These are phyloP conservation scores for Blastocrithidia nonstop DNA, from an alignment of 208 protist species.

Conservation along the genomic window DNA sequence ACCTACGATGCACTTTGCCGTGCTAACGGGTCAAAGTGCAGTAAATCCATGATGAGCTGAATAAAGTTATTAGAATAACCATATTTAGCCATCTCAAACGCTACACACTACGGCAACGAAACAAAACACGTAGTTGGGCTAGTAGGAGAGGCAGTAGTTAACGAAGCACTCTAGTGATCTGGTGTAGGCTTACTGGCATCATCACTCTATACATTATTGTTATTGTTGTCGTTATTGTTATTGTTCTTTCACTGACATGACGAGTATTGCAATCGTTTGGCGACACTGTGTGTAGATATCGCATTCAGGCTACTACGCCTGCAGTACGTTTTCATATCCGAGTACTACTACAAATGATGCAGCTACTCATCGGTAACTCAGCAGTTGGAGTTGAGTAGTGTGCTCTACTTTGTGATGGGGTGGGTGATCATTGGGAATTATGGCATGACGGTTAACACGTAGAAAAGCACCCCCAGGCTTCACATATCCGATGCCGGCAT, in stretches of 20 bases:
- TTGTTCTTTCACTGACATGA: too few relatives aligned
- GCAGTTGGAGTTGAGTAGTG: constrained; percentile 32
- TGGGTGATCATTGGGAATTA: constrained; percentile 62
- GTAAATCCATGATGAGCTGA: constrained; percentile 27
- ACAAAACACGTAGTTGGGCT: constrained; percentile 5
- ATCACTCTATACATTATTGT: too few relatives aligned
- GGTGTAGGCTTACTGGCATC: too few relatives aligned
- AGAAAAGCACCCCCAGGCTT: constrained; percentile 62
- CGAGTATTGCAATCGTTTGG: neutral
- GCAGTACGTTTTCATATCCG: constrained; percentile 7
- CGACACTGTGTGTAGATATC: too few relatives aligned
- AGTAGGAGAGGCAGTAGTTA: too few relatives aligned
- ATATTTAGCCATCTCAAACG: constrained; percentile 10
- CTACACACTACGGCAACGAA: constrained; percentile 26
- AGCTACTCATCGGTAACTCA: constrained; percentile 41
- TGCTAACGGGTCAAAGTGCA: constrained; percentile 36
- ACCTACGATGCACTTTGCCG: constrained; percentile 21
- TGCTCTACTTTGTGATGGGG: constrained; percentile 20
- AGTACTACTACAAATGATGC: constrained; percentile 16
- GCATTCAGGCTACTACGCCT: too few relatives aligned
- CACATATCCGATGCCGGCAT: constrained; percentile 73
- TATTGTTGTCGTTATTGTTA: too few relatives aligned
- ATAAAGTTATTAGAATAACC: constrained; percentile 34
- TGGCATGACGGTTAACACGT: constrained; percentile 52
- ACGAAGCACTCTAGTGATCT: too few relatives aligned